These are phyloP conservation scores for Neophaeococcomyces aloes DNA, from an alignment of 2,329 filamentous ascomycete species.

Conservation along the genomic window DNA sequence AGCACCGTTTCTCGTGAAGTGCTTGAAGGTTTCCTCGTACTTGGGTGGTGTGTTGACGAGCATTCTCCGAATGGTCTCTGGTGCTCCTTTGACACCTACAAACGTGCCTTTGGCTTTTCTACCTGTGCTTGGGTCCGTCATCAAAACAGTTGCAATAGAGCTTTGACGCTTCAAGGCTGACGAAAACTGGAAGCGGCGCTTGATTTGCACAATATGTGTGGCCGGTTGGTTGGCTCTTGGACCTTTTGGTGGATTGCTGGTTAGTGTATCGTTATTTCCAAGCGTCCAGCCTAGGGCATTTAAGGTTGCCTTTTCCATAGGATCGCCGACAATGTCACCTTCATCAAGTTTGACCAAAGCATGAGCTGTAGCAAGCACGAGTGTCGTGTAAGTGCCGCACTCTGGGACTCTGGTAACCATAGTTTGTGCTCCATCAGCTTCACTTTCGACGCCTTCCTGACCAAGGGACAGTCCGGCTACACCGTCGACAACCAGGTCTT, in stretches of 20 bases:
- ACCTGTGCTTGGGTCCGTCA: constrained; percentile 59
- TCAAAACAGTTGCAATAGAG: constrained; percentile 74
- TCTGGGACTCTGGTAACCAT: constrained; percentile 61
- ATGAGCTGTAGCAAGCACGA: constrained; percentile 90
- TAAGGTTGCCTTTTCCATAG: constrained; percentile 97
- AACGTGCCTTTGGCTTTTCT: constrained; percentile 77
- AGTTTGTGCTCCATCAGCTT: constrained; percentile 72
- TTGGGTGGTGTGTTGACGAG: constrained; percentile 68
- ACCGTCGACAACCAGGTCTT: constrained; percentile 92
- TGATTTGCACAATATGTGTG: constrained; percentile 78
- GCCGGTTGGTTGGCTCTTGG: constrained; percentile 36
- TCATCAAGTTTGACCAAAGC: constrained; percentile 93
- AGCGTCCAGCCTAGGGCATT: constrained; percentile 82
- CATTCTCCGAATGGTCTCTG: constrained; percentile 94
- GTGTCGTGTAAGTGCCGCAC: constrained; percentile 68
- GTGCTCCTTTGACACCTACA: constrained; percentile 90
- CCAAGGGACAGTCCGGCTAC: constrained; percentile 79
- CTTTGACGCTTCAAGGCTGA: constrained; percentile 93
- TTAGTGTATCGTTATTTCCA: constrained; percentile 77
- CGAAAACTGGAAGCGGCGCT: constrained; percentile 95
- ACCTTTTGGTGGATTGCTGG: constrained; percentile 49
- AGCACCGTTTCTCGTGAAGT: constrained; percentile 91
- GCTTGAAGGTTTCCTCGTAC: constrained; percentile 97
- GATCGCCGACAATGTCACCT: constrained; percentile 92
- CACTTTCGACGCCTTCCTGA: constrained; percentile 54